These are phyloP conservation scores for Aspergillus persii DNA, from an alignment of 2,329 filamentous ascomycete species.

Conservation along the genomic window DNA sequence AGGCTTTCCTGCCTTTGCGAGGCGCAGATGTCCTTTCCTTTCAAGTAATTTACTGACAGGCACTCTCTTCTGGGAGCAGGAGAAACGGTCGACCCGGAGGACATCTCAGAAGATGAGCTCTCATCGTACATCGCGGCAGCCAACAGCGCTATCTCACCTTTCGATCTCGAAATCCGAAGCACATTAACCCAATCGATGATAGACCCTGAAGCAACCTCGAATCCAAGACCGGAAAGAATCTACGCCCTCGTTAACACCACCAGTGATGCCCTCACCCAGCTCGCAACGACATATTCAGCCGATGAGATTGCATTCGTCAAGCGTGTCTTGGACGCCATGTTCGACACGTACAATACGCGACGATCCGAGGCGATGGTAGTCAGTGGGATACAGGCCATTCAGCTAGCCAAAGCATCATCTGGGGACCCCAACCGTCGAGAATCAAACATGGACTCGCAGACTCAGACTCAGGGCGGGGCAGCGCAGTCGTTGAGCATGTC, in stretches of 20 bases:
- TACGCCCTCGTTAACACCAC: slow-evolving; percentile 87
- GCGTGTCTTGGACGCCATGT: slow-evolving; percentile 84
- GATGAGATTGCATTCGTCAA: slow-evolving; percentile 92
- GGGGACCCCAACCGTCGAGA: slow-evolving; percentile 47
- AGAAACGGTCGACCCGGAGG: slow-evolving; percentile 52
- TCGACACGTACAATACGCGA: slow-evolving; percentile 78
- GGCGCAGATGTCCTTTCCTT: background rate
- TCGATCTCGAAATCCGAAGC: slow-evolving; percentile 85
- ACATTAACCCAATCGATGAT: slow-evolving; percentile 64
- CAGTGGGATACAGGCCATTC: slow-evolving; percentile 73
- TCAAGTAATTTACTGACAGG: background rate
- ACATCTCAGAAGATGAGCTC: slow-evolving; percentile 69
- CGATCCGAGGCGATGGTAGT: slow-evolving; percentile 82
- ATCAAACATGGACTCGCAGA: slow-evolving; percentile 32
- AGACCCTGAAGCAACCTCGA: slow-evolving; percentile 9
- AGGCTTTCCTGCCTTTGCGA: background rate
- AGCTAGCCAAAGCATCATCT: slow-evolving; percentile 54
- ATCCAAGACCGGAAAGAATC: slow-evolving; percentile 50
- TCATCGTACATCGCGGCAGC: slow-evolving; percentile 66
- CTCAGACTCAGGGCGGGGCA: slow-evolving; percentile 29
- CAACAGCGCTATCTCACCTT: slow-evolving; percentile 69
- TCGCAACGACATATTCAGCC: slow-evolving; percentile 74
- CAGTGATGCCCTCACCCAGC: slow-evolving; percentile 78
- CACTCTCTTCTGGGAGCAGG: slow-evolving; percentile 29
- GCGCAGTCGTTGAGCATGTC: slow-evolving; percentile 65